phyloP scores from a whole-genome alignment of 257 asterid genomes.

The Capsicum baccatum region DNA sequence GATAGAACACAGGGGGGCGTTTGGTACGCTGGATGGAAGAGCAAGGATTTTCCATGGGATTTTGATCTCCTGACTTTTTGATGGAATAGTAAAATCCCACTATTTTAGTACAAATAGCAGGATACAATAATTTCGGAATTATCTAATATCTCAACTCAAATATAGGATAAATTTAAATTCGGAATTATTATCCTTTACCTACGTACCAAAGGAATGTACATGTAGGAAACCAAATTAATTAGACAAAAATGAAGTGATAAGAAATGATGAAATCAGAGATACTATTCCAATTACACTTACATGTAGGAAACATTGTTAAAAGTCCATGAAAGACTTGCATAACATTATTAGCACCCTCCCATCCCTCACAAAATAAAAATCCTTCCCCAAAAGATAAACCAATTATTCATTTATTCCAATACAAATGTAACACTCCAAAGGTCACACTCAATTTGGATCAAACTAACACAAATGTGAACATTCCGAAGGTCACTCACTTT shows the following conservation, averaged over 20 bases:
- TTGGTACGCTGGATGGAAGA: too few species aligned
- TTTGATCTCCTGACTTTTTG: too few species aligned
- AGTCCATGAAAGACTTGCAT: neutral
- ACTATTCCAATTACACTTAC: neutral
- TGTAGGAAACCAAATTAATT: neutral
- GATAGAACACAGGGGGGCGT: neutral
- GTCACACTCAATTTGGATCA: neutral
- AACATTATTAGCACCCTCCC: neutral
- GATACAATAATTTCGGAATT: too few species aligned
- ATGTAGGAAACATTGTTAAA: neutral
- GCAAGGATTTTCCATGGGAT: too few species aligned
- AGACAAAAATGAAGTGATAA: neutral
- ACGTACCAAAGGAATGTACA: neutral
- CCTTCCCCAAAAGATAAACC: neutral
- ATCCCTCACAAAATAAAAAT: neutral
- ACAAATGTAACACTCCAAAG: neutral
- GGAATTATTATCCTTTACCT: too few species aligned
- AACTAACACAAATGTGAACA: neutral
- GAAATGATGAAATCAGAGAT: neutral
- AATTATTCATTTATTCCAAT: neutral
- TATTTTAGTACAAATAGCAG: too few species aligned
- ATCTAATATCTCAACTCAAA: too few species aligned
- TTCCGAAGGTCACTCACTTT: neutral
- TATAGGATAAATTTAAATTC: too few species aligned
- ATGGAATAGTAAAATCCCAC: too few species aligned